Percentiles rank a stretch among this genome's conserved stretches.
Evolutionary conservation across 2,329 filamentous ascomycete genomes (phyloP).

Genomic region (Xenoacremonium recifei): DNA sequence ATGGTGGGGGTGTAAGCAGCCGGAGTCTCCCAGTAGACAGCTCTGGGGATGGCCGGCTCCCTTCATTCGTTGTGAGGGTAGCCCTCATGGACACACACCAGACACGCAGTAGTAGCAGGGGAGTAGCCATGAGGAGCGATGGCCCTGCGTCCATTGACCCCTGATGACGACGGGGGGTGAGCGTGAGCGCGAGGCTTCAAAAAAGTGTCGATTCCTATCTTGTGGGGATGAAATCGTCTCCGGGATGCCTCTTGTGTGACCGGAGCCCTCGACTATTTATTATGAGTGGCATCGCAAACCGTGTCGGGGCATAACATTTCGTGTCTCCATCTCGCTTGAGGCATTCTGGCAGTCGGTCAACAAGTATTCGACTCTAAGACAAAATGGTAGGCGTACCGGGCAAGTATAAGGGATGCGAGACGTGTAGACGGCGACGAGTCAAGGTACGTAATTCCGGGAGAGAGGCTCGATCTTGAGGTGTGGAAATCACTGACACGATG

Average conservation of each 20-base stretch:
- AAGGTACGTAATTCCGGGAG: slow-evolving; percentile 42
- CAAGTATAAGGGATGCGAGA: slow-evolving; percentile 65
- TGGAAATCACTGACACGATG: slow-evolving; percentile 7
- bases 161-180: slow-evolving; percentile 2
- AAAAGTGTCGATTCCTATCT: slow-evolving; percentile 12
- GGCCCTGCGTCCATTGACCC: slow-evolving; percentile 10
- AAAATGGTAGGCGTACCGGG: slow-evolving; percentile 62
- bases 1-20: slow-evolving; percentile 23
- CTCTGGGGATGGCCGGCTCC: slow-evolving; percentile 10
- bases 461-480: neutral
- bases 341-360: neutral
- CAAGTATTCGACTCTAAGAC: slow-evolving; percentile 5
- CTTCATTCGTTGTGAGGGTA: slow-evolving; percentile 17
- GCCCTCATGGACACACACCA: slow-evolving; percentile 20
- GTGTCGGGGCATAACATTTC: neutral
- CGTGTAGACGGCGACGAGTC: slow-evolving; percentile 57
- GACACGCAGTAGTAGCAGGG: slow-evolving; percentile 18
- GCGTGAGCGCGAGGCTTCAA: too few relatives aligned
- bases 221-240: slow-evolving; percentile 22
- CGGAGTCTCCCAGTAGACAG: slow-evolving; percentile 12
- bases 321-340: neutral
- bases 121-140: slow-evolving; percentile 15
- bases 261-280: slow-evolving; percentile 15
- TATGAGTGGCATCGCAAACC: slow-evolving; percentile 16
- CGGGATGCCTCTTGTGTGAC: slow-evolving; percentile 17